Conservation (phyloP, 352 stramenopile species). For the Phytophthora lateralis region DNA sequence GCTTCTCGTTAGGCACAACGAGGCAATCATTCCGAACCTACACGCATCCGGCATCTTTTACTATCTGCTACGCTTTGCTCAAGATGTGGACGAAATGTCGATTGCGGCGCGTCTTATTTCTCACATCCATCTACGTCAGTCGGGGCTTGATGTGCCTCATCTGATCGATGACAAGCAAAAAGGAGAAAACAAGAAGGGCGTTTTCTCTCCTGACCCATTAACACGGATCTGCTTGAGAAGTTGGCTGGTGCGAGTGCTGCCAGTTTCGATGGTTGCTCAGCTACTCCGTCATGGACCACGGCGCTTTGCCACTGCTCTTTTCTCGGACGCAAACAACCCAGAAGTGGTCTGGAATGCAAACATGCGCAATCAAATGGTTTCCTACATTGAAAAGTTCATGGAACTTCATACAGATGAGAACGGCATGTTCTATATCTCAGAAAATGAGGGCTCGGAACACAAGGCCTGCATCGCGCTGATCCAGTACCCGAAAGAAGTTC, state of each 20-base stretch:
- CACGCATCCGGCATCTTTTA: constrained; percentile 89
- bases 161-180: constrained; percentile 77
- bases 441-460: constrained; percentile 72
- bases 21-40: constrained; percentile 81
- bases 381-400: constrained; percentile 89
- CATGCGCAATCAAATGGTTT: constrained; percentile 88
- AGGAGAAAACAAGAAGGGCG: constrained; percentile 79
- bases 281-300: constrained; percentile 77
- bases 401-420: constrained; percentile 62
- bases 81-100: constrained; percentile 86
- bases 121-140: constrained; percentile 85
- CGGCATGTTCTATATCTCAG: constrained; percentile 79
- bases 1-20: constrained; percentile 84
- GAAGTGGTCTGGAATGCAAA: constrained; percentile 88
- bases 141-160: constrained; percentile 60
- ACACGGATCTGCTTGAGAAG: constrained; percentile 85
- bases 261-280: constrained; percentile 88
- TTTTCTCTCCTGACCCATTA: constrained; percentile 80
- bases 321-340: constrained; percentile 85
- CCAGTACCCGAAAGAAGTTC: constrained; percentile 83
- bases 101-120: constrained; percentile 79
- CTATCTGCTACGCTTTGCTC: constrained; percentile 80
- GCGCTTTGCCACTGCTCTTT: constrained; percentile 78
- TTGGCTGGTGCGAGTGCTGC: constrained; percentile 83
- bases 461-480: constrained; percentile 82